These are phyloP conservation scores for Heliocybe sulcata DNA, from an alignment of 1,284 basidiomycete species.

Conservation along the genomic window DNA sequence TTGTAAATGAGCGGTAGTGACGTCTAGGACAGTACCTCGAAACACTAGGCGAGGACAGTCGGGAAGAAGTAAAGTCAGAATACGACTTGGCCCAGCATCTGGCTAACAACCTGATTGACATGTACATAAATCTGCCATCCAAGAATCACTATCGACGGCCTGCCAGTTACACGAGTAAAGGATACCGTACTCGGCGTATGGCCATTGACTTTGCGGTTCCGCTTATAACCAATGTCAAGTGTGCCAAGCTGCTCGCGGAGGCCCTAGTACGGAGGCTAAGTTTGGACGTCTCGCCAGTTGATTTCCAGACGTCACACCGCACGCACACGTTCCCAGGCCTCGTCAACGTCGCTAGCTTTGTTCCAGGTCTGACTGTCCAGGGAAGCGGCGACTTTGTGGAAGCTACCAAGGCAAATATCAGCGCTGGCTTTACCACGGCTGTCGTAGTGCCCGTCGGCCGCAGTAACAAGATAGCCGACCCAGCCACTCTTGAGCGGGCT, in stretches of 20 bases:
- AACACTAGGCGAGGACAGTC: constrained; percentile 70
- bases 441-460: constrained; percentile 73
- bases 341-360: constrained; percentile 84
- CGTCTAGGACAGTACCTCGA: constrained; percentile 64
- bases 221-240: constrained; percentile 98
- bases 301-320: constrained; percentile 92
- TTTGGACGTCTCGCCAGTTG: constrained; percentile 85
- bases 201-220: constrained; percentile 99
- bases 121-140: constrained; percentile 99
- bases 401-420: constrained; percentile 75
- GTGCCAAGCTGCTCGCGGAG: constrained; percentile 95
- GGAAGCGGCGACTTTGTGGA: constrained; percentile 59
- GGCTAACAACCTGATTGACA: constrained; percentile 93
- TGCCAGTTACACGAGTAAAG: constrained; percentile 95
- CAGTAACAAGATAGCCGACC: constrained; percentile 59
- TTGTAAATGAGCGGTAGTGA: constrained; percentile 6
- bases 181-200: constrained; percentile 95
- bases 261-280: constrained; percentile 87
- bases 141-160: constrained; percentile 98
- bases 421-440: constrained; percentile 83
- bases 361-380: constrained; percentile 66
- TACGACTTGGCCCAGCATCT: constrained; percentile 94
- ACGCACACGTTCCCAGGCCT: constrained; percentile 92
- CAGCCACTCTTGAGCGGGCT: constrained; percentile 60
- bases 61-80: constrained; percentile 85